Percentiles rank a stretch among this genome's conserved stretches.
Evolutionary conservation across 1,284 basidiomycete genomes (phyloP).

Genomic region (Moesziomyces aphidis): DNA sequence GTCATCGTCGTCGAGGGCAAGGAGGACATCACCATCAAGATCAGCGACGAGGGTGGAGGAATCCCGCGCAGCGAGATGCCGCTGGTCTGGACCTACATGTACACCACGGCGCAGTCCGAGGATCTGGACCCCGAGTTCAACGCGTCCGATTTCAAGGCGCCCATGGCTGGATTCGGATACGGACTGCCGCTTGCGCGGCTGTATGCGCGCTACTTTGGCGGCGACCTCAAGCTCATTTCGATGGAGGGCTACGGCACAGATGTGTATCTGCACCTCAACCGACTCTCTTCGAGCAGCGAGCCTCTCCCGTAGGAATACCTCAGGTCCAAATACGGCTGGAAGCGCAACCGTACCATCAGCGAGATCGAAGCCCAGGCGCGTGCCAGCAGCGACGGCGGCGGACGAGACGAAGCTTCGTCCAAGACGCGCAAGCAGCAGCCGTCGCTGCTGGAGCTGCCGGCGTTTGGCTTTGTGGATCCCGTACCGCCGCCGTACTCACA

Average conservation of each 20-base stretch:
- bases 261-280: slow-evolving; percentile 89
- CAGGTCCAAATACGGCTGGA: slow-evolving; percentile 55
- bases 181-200: slow-evolving; percentile 89
- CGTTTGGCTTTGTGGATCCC: slow-evolving; percentile 8
- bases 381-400: slow-evolving; percentile 1
- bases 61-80: slow-evolving; percentile 91
- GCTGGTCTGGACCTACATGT: slow-evolving; percentile 97
- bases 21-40: slow-evolving; percentile 98
- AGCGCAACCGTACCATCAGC: slow-evolving; percentile 45
- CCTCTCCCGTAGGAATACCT: slow-evolving; percentile 68
- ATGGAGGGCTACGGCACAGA: slow-evolving; percentile 81
- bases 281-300: slow-evolving; percentile 72
- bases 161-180: slow-evolving; percentile 92
- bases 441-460: slow-evolving; percentile 31
- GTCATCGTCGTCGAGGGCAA: slow-evolving; percentile 87
- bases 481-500: slow-evolving; percentile 10
- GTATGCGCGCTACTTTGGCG: slow-evolving; percentile 91
- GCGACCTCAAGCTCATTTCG: slow-evolving; percentile 92
- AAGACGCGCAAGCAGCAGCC: slow-evolving; percentile 11
- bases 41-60: slow-evolving; percentile 94
- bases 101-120: slow-evolving; percentile 95
- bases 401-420: slow-evolving; percentile 2
- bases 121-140: slow-evolving; percentile 85
- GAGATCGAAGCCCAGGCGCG: slow-evolving; percentile 46
- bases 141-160: slow-evolving; percentile 94